Conservation (phyloP, 2,329 filamentous ascomycete species). For the Cordyceps farinosa region DNA sequence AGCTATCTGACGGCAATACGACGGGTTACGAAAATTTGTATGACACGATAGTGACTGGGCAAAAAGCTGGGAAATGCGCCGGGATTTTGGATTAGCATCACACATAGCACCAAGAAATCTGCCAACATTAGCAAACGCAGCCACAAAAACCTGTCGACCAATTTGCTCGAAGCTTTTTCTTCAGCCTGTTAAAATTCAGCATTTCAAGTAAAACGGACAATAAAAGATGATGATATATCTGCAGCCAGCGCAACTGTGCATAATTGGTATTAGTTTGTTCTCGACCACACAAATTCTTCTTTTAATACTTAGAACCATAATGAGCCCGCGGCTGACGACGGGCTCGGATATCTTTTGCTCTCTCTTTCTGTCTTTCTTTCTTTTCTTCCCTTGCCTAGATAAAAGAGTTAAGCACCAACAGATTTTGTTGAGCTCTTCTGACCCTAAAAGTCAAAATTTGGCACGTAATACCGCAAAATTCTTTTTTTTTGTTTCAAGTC, state of each 20-base stretch:
- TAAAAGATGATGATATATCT: neutral
- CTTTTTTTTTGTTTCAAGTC: neutral
- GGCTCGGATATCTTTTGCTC: neutral
- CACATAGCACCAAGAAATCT: conserved; percentile 4
- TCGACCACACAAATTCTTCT: neutral
- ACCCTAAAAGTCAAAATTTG: conserved; percentile 15
- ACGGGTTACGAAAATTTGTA: neutral
- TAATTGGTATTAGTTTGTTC: conserved; percentile 14
- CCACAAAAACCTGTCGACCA: neutral
- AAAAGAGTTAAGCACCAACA: neutral
- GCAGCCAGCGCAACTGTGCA: conserved; percentile 14
- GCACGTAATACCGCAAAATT: neutral
- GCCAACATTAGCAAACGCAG: conserved; percentile 12
- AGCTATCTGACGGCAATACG: too few relatives aligned
- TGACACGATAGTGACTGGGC: neutral
- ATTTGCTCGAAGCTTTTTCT: conserved; percentile 2
- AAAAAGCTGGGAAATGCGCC: neutral
- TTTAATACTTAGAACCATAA: conserved; percentile 11
- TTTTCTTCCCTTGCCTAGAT: neutral
- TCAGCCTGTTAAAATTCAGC: conserved; percentile 12
- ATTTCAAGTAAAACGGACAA: neutral
- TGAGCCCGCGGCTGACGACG: conserved; percentile 11
- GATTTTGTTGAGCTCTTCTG: neutral
- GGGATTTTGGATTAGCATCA: neutral
- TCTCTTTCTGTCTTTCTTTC: neutral